These are phyloP conservation scores for Aspergillus sp. DNA, from an alignment of 2,329 filamentous ascomycete genomes.

Conservation along the genomic window DNA sequence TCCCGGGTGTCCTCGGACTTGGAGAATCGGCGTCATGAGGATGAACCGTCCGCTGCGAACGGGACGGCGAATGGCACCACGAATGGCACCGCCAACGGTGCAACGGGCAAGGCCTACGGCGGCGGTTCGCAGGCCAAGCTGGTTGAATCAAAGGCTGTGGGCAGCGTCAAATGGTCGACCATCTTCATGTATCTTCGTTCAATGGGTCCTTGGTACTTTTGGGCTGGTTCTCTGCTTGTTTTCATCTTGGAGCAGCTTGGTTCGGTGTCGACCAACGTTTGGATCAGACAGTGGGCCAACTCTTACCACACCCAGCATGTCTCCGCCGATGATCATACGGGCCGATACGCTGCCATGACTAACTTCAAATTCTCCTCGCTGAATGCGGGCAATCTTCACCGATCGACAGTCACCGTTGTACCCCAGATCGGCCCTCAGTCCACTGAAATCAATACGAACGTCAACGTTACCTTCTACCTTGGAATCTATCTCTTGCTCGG, in stretches of 20 bases:
- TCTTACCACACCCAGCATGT: constrained; percentile 57
- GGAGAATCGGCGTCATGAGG: constrained; percentile 53
- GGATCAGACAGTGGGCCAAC: constrained; percentile 94
- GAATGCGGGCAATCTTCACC: constrained; percentile 29
- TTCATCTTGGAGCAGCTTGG: constrained; percentile 79
- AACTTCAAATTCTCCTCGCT: constrained; percentile 31
- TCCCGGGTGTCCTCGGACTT: constrained; percentile 72
- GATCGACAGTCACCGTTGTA: constrained; percentile 22
- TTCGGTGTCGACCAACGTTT: constrained; percentile 80
- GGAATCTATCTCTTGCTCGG: constrained; percentile 74
- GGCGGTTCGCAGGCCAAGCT: constrained; percentile 42
- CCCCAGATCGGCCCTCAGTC: constrained; percentile 21
- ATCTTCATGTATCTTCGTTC: constrained; percentile 75
- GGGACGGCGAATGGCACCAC: constrained; percentile 36
- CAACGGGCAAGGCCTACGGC: constrained; percentile 31
- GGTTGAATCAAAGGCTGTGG: constrained; percentile 71
- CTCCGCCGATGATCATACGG: constrained; percentile 23
- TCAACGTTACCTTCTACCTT: constrained; percentile 79
- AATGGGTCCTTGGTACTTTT: constrained; percentile 98
- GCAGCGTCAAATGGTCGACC: constrained; percentile 80
- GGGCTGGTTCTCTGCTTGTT: constrained; percentile 64
- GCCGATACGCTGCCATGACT: constrained; percentile 35
- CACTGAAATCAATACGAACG: constrained; percentile 37
- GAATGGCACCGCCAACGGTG: constrained; percentile 31
- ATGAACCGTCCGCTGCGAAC: constrained; percentile 38